phyloP scores from a whole-genome alignment of 208 protist genomes.

The Herpetomonas tarakana region DNA sequence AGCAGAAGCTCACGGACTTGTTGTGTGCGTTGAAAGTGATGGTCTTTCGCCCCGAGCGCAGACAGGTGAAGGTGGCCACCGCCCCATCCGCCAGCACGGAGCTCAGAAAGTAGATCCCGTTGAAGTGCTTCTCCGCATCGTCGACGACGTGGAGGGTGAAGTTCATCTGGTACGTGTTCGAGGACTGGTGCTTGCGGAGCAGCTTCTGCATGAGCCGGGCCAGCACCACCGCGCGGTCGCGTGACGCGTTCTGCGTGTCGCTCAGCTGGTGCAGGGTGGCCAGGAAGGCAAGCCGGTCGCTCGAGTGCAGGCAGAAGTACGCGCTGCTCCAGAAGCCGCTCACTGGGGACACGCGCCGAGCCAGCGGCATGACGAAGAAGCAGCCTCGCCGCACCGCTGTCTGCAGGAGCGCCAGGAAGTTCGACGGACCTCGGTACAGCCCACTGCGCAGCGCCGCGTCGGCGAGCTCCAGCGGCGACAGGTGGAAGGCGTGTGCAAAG shows the following conservation, averaged over 20 bases:
- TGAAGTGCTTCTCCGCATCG: slow-evolving; percentile 51
- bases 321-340: slow-evolving; percentile 51
- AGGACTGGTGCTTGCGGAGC: slow-evolving; percentile 48
- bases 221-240: slow-evolving; percentile 31
- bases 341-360: slow-evolving; percentile 57
- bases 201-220: slow-evolving; percentile 49
- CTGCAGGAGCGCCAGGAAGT: slow-evolving; percentile 43
- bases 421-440: slow-evolving; percentile 51
- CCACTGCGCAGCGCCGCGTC: slow-evolving; percentile 68
- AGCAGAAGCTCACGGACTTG: slow-evolving; percentile 35
- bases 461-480: slow-evolving; percentile 62
- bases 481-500: slow-evolving; percentile 48
- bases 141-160: slow-evolving; percentile 63
- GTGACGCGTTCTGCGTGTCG: slow-evolving; percentile 28
- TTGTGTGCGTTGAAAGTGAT: slow-evolving; percentile 53
- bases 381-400: slow-evolving; percentile 27
- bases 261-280: slow-evolving; percentile 51
- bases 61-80: slow-evolving; percentile 55
- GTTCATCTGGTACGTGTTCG: slow-evolving; percentile 61
- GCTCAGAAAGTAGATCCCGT: slow-evolving; percentile 66
- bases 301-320: slow-evolving; percentile 70
- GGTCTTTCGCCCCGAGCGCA: slow-evolving; percentile 72
- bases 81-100: slow-evolving; percentile 29
- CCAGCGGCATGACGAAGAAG: slow-evolving; percentile 67
- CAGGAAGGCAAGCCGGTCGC: slow-evolving; percentile 62